Percentiles rank a stretch among this genome's conserved stretches.
These are phyloP conservation scores for Rhodotorula paludigena DNA, from an alignment of 768 basidiomycete genomes.

Conservation along the genomic window DNA sequence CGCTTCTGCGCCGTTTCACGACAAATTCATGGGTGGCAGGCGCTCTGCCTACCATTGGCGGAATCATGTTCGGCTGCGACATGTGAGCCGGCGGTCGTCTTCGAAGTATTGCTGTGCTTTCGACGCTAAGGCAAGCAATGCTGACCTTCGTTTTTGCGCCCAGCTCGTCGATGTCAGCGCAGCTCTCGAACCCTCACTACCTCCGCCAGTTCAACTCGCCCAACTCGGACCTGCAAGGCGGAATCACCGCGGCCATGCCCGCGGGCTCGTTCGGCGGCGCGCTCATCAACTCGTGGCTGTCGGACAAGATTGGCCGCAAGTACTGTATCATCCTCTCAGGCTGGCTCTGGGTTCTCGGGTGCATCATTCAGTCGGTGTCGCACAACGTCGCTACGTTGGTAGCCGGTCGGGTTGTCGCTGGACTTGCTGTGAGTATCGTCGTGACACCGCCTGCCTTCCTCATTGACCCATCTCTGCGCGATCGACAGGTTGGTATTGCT, in stretches of 20 bases:
- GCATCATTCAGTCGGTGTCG: constrained; percentile 6
- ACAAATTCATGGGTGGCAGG: constrained; percentile 3
- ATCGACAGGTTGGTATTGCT: background rate
- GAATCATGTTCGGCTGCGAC: background rate
- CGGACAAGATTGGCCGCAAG: constrained; percentile 29
- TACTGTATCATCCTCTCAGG: constrained; percentile 9
- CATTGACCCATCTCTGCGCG: background rate
- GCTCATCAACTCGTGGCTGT: constrained; percentile 19
- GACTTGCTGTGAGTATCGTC: constrained; percentile 1
- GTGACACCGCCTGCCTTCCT: background rate
- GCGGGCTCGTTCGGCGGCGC: constrained; percentile 21
- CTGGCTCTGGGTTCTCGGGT: constrained; percentile 26
- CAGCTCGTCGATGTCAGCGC: background rate
- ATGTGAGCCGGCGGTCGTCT: background rate
- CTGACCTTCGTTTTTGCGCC: background rate
- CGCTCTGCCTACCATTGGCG: background rate
- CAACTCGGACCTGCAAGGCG: constrained; percentile 13
- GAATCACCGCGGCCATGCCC: constrained; percentile 23
- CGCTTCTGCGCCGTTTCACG: constrained; percentile 11
- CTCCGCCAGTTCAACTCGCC: constrained; percentile 4
- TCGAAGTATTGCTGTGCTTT: background rate
- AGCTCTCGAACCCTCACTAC: constrained; percentile 19
- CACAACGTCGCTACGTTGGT: constrained; percentile 17
- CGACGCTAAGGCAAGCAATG: background rate
- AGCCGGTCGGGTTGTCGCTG: constrained; percentile 23